Base-by-base conservation (phyloP, 1,284 basidiomycete species). In the Volvariella surrecta region DNA sequence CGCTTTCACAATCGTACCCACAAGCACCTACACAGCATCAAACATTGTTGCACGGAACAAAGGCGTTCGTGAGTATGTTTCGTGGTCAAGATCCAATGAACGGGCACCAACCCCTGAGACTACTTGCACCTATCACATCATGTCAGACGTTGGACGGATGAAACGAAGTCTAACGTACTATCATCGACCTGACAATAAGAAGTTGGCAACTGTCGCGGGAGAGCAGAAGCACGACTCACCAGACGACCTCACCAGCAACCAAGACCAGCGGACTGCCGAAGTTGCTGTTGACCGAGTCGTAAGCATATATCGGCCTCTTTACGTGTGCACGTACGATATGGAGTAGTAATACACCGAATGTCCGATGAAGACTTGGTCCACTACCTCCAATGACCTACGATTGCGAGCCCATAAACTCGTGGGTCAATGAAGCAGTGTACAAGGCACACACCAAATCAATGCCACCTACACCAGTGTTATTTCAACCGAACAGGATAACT, bases 261-360 rank as follows among this genome's bases (percentile, higher is more conserved):
- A 80, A 56, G 0, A 61, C 62, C 1, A 58, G 2, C 0, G 66
- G 47, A 32, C 70, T 54, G 10, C 62, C 54, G 53, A 63, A 79
- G 46, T 79, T 70, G 32, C 77, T 80, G 43, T 4, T 11, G 24
- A 6, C 24, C 24, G 24, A 28, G 24, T 28, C 24, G n/a, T n/a
- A n/a, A 28, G 24, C 6, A 28, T 28, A 28, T 28, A 28, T 28
- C 6, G 6, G 24, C 24, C 11, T n/a, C n/a, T n/a, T n/a, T n/a
- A n/a, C n/a, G n/a, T n/a, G n/a, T n/a, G 15, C 6, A 58, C 72
- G 45, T 53, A 76, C 74, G 58, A 62, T 48, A 79, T 57, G 1
- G 64, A 55, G 52, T 81, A 82, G 50, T 62, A 73, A 53, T 82
- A 83, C n/a, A 75, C 60, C 3, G 65, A 57, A 52, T 81, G 71